Evolutionary conservation across 768 basidiomycete genomes (phyloP).

Genomic region (Kwoniella newhampshirensis): DNA sequence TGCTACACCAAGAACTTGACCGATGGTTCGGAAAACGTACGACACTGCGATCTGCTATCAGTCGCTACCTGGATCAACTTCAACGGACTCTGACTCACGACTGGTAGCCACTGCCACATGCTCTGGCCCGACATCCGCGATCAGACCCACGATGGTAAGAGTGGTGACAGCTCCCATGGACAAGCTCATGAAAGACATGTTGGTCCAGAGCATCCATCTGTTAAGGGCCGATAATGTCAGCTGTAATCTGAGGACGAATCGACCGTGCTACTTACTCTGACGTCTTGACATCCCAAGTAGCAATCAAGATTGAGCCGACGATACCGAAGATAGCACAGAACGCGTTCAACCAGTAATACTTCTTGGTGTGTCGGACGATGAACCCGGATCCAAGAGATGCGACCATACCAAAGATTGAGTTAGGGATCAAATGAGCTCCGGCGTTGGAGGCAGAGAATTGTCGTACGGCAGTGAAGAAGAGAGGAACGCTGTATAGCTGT

Average conservation of each 20-base stretch:
- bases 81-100: constrained; percentile 67
- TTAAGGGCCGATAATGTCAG: neutral
- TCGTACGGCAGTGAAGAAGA: constrained; percentile 87
- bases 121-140: constrained; percentile 72
- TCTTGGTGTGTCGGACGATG: constrained; percentile 67
- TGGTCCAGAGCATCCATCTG: constrained; percentile 23
- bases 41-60: no score
- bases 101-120: constrained; percentile 74
- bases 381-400: constrained; percentile 91
- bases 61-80: no score
- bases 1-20: constrained; percentile 93
- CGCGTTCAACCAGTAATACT: constrained; percentile 70
- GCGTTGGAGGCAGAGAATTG: constrained; percentile 69
- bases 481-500: constrained; percentile 78
- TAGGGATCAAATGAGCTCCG: constrained; percentile 81
- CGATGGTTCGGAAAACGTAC: constrained; percentile 89
- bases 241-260: constrained; percentile 8
- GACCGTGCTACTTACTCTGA: constrained; percentile 44
- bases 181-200: constrained; percentile 17
- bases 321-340: constrained; percentile 59
- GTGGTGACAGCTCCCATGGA: constrained; percentile 30
- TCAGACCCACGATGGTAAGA: constrained; percentile 62
- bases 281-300: constrained; percentile 65
- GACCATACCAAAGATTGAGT: constrained; percentile 75
- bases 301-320: constrained; percentile 60